Evolutionary conservation across 164 flowering plant genomes (phyloP).

Genomic region (Dillenia turbinata): DNA sequence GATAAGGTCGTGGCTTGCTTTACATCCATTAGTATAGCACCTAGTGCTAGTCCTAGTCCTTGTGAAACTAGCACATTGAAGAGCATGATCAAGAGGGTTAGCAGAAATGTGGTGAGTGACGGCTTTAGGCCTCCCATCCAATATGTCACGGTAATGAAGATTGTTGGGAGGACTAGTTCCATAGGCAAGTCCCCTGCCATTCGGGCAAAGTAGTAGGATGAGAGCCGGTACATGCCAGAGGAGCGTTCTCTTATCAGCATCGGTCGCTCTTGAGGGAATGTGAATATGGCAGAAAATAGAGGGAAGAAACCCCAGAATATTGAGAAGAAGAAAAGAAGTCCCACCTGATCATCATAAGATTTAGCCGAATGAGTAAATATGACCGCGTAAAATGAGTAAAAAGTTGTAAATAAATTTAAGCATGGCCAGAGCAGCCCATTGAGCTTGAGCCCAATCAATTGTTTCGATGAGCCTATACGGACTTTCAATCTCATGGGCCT

Average conservation of each 20-base stretch:
- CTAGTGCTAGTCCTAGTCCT: slow-evolving; percentile 83
- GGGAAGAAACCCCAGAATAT: slow-evolving; percentile 98
- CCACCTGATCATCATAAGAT: slow-evolving; percentile 42
- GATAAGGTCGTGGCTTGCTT: slow-evolving; percentile 75
- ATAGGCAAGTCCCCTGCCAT: slow-evolving; percentile 81
- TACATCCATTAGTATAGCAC: slow-evolving; percentile 84
- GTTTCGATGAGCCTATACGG: too few species aligned
- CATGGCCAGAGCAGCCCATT: too few species aligned
- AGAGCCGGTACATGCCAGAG: slow-evolving; percentile 87
- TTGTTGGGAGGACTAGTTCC: slow-evolving; percentile 88
- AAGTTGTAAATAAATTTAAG: too few species aligned
- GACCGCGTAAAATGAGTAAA: too few species aligned
- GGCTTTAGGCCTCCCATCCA: slow-evolving; percentile 95
- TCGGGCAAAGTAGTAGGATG: slow-evolving; percentile 78
- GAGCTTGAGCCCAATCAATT: too few species aligned
- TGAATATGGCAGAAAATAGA: slow-evolving; percentile 71
- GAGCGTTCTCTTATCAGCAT: slow-evolving; percentile 76
- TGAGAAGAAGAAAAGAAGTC: slow-evolving; percentile 86
- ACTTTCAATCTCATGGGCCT: too few species aligned
- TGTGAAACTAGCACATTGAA: slow-evolving; percentile 83
- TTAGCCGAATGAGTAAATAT: too few species aligned
- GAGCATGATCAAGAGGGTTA: slow-evolving; percentile 60
- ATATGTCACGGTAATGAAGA: slow-evolving; percentile 53
- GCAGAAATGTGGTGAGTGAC: slow-evolving; percentile 35
- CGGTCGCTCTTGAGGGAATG: slow-evolving; percentile 83